Percentiles rank a stretch among this genome's conserved stretches.
phyloP scores from a whole-genome alignment of 2,329 filamentous ascomycete species.

The Apiospora aurea region DNA sequence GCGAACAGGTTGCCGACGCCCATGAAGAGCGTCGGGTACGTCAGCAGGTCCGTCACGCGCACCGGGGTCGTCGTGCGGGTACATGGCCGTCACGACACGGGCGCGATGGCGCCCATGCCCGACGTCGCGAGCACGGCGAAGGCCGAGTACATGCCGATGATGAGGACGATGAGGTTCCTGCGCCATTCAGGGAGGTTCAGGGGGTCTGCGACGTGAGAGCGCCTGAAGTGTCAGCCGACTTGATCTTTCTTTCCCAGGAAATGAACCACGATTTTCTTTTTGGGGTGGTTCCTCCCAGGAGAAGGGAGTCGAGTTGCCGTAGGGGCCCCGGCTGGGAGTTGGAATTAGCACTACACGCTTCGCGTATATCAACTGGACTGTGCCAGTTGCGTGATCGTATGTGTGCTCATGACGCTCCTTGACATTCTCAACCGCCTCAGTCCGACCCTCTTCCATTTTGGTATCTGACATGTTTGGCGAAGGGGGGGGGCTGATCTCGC shows the following conservation, averaged over 20 bases:
- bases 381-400: slow-evolving; percentile 19
- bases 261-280: neutral
- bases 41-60: slow-evolving; percentile 39
- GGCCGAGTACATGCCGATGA: slow-evolving; percentile 33
- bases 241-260: no score
- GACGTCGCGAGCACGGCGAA: slow-evolving; percentile 31
- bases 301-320: slow-evolving; percentile 29
- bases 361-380: slow-evolving; percentile 25
- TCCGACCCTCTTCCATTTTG: slow-evolving; percentile 16
- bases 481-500: neutral
- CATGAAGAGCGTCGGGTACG: slow-evolving; percentile 40
- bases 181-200: slow-evolving; percentile 38
- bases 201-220: slow-evolving; percentile 34
- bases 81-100: slow-evolving; percentile 30
- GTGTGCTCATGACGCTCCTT: neutral
- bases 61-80: slow-evolving; percentile 32
- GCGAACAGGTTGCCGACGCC: slow-evolving; percentile 41
- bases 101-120: slow-evolving; percentile 26
- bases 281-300: neutral
- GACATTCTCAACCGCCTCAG: neutral
- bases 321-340: slow-evolving; percentile 33
- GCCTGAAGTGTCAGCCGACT: no score
- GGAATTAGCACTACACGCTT: slow-evolving; percentile 35
- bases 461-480: slow-evolving; percentile 7
- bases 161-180: slow-evolving; percentile 34